Evolutionary conservation across 2,329 filamentous ascomycete species (phyloP).

Genomic region (Akanthomyces muscarius): DNA sequence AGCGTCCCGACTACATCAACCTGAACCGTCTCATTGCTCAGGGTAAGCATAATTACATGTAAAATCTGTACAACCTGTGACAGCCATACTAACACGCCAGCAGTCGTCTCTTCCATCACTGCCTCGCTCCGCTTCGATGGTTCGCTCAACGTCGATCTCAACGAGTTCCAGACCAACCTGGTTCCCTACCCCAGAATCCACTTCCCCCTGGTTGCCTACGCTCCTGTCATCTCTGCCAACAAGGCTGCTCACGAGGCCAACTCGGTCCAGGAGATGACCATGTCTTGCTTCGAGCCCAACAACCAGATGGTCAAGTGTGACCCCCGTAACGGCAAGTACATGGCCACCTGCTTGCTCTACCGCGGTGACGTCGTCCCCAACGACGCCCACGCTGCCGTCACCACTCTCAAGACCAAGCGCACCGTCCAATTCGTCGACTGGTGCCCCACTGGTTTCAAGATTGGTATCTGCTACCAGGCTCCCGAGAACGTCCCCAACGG

Average conservation of each 20-base stretch:
- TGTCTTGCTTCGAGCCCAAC: constrained; percentile 98
- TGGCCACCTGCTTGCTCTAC: constrained; percentile 97
- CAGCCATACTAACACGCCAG: constrained; percentile 24
- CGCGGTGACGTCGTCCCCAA: constrained; percentile 97
- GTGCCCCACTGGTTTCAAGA: constrained; percentile 99
- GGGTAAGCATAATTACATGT: constrained; percentile 48
- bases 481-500: constrained; percentile 94
- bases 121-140: constrained; percentile 97
- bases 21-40: constrained; percentile 98
- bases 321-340: constrained; percentile 98
- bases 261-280: constrained; percentile 97
- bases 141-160: constrained; percentile 97
- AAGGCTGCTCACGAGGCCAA: constrained; percentile 98
- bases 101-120: constrained; percentile 97
- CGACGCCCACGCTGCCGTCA: constrained; percentile 87
- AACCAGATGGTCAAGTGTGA: constrained; percentile 99
- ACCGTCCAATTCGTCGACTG: constrained; percentile 99
- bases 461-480: constrained; percentile 99
- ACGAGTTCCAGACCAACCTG: constrained; percentile 99
- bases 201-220: constrained; percentile 96
- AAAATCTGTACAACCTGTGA: not conserved
- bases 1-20: constrained; percentile 98
- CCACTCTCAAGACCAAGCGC: constrained; percentile 97
- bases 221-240: constrained; percentile 88
- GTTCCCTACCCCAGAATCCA: constrained; percentile 98